phyloP scores from a whole-genome alignment of 768 basidiomycete genomes.

The Agaricus blazei region DNA sequence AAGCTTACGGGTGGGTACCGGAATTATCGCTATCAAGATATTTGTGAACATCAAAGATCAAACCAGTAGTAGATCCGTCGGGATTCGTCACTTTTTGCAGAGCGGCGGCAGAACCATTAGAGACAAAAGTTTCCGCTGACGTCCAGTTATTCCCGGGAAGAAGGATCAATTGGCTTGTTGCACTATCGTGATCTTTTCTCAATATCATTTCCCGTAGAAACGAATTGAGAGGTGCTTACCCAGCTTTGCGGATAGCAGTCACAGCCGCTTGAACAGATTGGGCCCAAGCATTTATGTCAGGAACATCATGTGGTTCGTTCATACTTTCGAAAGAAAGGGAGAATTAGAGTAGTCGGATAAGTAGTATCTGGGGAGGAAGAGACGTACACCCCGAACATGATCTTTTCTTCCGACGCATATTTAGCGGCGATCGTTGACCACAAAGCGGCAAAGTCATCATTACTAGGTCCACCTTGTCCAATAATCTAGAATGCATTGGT shows the following conservation, averaged over 20 bases:
- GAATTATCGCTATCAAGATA: constrained; percentile 54
- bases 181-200: constrained; percentile 23
- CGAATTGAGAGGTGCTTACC: constrained; percentile 19
- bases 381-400: constrained; percentile 47
- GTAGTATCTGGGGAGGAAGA: background rate
- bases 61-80: constrained; percentile 37
- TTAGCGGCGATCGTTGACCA: constrained; percentile 50
- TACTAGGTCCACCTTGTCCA: constrained; percentile 57
- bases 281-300: constrained; percentile 44
- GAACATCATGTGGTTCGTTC: constrained; percentile 63
- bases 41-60: constrained; percentile 61
- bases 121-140: constrained; percentile 44
- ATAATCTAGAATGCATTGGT: constrained; percentile 34
- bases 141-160: constrained; percentile 58
- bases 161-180: constrained; percentile 49
- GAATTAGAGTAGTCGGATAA: background rate
- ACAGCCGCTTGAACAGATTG: constrained; percentile 52
- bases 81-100: constrained; percentile 39
- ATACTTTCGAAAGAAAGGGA: constrained; percentile 28
- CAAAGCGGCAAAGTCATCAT: constrained; percentile 46
- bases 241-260: constrained; percentile 53
- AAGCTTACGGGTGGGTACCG: constrained; percentile 20
- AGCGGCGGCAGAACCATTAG: constrained; percentile 45
- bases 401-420: constrained; percentile 33
- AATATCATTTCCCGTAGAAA: background rate